These are phyloP conservation scores for Platismatia glauca DNA, from an alignment of 495 filamentous ascomycete genomes.

Conservation along the genomic window DNA sequence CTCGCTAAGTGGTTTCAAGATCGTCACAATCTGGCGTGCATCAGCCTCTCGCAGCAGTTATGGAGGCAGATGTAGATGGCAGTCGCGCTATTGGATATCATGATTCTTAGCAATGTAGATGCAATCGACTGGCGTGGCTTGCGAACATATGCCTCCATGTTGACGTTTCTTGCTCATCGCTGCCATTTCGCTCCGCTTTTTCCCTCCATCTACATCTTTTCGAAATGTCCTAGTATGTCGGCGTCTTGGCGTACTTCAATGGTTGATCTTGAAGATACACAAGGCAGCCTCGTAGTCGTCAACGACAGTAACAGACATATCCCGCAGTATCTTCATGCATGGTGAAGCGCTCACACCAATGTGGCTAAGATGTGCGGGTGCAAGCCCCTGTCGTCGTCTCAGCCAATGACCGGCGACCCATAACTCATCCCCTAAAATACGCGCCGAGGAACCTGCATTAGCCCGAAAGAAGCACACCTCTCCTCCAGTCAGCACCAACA, in stretches of 20 bases:
- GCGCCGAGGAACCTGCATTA: conserved; percentile 17
- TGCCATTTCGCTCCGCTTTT: too few species aligned
- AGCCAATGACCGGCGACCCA: not conserved
- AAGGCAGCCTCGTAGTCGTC: not conserved
- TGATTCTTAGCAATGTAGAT: too few species aligned
- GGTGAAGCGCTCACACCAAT: too few species aligned
- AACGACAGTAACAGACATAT: not conserved
- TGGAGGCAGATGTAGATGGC: not conserved
- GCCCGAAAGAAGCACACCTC: conserved; percentile 1
- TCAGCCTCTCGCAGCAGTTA: not conserved
- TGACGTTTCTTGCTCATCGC: too few species aligned
- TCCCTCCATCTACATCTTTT: not conserved
- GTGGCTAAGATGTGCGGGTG: not conserved
- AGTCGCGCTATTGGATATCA: not conserved
- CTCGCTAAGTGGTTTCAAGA: not conserved
- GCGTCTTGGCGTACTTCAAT: not conserved
- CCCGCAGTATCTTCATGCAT: not conserved
- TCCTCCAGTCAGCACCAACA: conserved; percentile 9
- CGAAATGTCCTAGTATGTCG: not conserved
- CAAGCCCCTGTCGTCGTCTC: not conserved
- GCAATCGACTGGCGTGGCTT: too few species aligned
- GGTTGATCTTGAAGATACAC: not conserved
- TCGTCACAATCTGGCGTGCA: too few species aligned
- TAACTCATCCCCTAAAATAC: conserved; percentile 2
- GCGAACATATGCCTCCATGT: too few species aligned